Conservation (phyloP, 257 asterid species). For the Salvia splendens region DNA sequence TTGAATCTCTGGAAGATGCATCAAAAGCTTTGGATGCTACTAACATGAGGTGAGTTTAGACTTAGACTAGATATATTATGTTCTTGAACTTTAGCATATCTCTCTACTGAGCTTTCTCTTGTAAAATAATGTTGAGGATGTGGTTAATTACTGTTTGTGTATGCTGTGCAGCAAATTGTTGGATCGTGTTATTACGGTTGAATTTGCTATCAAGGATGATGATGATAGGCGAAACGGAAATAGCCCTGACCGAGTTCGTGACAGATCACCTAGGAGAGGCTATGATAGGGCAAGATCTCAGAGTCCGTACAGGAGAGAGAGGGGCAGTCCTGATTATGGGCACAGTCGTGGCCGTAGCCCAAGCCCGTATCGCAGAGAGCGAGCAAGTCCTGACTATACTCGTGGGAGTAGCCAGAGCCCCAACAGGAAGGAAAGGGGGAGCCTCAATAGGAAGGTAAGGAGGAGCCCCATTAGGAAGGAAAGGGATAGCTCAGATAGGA, state of each 20-base stretch:
- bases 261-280: constrained; percentile 68
- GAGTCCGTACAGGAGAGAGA: constrained; percentile 63
- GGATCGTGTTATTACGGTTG: constrained; percentile 77
- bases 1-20: constrained; percentile 71
- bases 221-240: constrained; percentile 61
- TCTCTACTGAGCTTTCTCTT: background rate
- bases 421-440: constrained; percentile 43
- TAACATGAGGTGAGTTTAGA: constrained; percentile 56
- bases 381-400: constrained; percentile 65
- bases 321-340: constrained; percentile 80
- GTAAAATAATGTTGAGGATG: background rate
- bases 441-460: constrained; percentile 44
- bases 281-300: constrained; percentile 59
- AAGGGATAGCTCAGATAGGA: constrained; percentile 46
- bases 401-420: constrained; percentile 47
- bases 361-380: constrained; percentile 54
- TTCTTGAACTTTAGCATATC: background rate
- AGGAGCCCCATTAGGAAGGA: constrained; percentile 43
- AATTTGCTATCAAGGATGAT: constrained; percentile 72
- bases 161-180: constrained; percentile 58
- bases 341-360: constrained; percentile 51
- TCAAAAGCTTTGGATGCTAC: constrained; percentile 80
- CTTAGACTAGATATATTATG: background rate
- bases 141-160: constrained; percentile 13
- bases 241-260: constrained; percentile 64